phyloP scores from a whole-genome alignment of 2,329 filamentous ascomycete species.

The Didymella exigua region DNA sequence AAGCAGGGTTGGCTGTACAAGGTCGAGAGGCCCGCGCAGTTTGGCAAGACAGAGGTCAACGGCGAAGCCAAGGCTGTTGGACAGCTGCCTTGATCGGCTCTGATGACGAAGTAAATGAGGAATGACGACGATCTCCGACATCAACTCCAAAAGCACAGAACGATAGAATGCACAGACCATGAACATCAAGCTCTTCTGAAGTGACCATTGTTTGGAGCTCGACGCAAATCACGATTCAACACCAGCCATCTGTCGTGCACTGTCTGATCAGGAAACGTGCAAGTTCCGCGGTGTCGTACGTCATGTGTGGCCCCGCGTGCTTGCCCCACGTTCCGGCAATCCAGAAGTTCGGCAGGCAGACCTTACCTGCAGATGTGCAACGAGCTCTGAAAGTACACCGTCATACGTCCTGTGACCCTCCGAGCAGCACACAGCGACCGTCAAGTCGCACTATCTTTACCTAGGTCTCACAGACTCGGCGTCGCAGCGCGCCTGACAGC shows the following conservation, averaged over 20 bases:
- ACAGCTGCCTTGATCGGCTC: slow-evolving; percentile 37
- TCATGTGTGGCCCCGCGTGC: slow-evolving; percentile 21
- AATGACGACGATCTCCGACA: neutral
- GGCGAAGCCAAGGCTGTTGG: slow-evolving; percentile 39
- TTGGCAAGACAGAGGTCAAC: slow-evolving; percentile 33
- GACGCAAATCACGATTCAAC: neutral
- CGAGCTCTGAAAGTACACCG: neutral
- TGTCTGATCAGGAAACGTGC: slow-evolving; percentile 18
- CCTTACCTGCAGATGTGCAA: slow-evolving; percentile 18
- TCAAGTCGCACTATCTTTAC: slow-evolving; percentile 6
- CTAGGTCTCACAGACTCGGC: slow-evolving; percentile 1
- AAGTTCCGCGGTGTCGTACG: slow-evolving; percentile 9
- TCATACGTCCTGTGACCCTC: neutral
- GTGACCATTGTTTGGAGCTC: neutral
- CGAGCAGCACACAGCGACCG: neutral
- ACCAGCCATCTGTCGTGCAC: slow-evolving; percentile 8
- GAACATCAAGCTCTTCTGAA: neutral
- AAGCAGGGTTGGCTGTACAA: slow-evolving; percentile 71
- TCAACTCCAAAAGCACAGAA: neutral
- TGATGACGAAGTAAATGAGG: neutral
- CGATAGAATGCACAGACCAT: neutral
- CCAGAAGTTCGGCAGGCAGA: slow-evolving; percentile 24
- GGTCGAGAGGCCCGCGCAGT: slow-evolving; percentile 51
- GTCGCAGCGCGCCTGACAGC: slow-evolving; percentile 6
- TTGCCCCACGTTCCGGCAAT: slow-evolving; percentile 14